Base-by-base conservation (phyloP, 2,329 filamentous ascomycete species). In the Trichoderma koningii region DNA sequence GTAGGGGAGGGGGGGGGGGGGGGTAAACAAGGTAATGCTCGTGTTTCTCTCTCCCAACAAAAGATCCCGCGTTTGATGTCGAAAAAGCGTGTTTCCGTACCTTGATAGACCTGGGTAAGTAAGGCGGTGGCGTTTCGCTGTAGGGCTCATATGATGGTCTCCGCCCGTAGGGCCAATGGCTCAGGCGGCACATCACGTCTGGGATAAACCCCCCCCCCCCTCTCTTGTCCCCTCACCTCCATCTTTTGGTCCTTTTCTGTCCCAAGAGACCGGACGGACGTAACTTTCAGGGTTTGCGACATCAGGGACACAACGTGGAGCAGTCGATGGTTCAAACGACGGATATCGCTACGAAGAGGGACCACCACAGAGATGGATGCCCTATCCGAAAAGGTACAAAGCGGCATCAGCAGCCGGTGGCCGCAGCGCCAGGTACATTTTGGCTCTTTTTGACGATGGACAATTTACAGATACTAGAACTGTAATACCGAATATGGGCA, bases 121-220 rank as follows among this genome's bases (percentile, higher is more conserved):
- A 38, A 38, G 34, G 34, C 50, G 50, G 59, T 62, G 59, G 59
- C 59, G 59, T 62, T 38, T 38, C 41, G 41, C 47, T 51, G 59
- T 62, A 62, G 59, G 59, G 59, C 59, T 62, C 57, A 52, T 62
- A 52, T 62, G 26, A 41, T 55, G 19, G 34, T 38, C 59, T 62
- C 59, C 59, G 59, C 59, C 21, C 59, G 59, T 62, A 62, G 59
- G 59, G 59, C 59, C 48, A 62, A 62, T 62, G 59, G 59, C 42
- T 42, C 59, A 62, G n/a, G 34, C 59, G 59, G 59, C 59, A 62
- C 59, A 62, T 62, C 59, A 62, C 45, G 57, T 44, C 30, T 62
- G 23, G 59, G 38, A 34, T 57, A 38, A 38, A 14, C 34, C 34
- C 30, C 55, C 55, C 45, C 34, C 50, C 28, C 50, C 7, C 9